Percentiles rank a stretch among this genome's conserved stretches.
Evolutionary conservation across 768 basidiomycete species (phyloP).

Genomic region (Termitomyces sp.): DNA sequence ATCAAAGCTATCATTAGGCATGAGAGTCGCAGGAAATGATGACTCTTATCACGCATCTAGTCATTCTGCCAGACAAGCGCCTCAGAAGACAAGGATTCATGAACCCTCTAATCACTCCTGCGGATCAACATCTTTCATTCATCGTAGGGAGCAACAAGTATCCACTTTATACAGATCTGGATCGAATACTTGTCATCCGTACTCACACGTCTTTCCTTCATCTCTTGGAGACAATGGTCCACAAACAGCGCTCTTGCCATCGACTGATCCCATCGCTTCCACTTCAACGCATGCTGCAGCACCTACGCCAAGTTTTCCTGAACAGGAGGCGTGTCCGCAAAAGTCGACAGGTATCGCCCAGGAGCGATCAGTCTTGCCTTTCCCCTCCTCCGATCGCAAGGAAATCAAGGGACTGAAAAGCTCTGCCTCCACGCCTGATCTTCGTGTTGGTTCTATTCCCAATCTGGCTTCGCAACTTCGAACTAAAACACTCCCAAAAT

Average conservation of each 20-base stretch:
- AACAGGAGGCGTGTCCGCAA: slow-evolving; percentile 16
- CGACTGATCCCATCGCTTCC: slow-evolving; percentile 4
- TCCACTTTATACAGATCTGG: slow-evolving; percentile 13
- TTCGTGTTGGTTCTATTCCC: slow-evolving; percentile 24
- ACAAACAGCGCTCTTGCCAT: slow-evolving; percentile 11
- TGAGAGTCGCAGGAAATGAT: slow-evolving; percentile 8
- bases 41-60: slow-evolving; percentile 50
- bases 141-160: not conserved
- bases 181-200: slow-evolving; percentile 16
- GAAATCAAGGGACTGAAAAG: slow-evolving; percentile 33
- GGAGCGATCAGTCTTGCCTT: not conserved
- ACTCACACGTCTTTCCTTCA: slow-evolving; percentile 19
- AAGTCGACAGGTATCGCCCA: not conserved
- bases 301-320: slow-evolving; percentile 23
- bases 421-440: slow-evolving; percentile 63
- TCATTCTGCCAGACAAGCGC: slow-evolving; percentile 23
- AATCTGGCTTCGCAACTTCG: not conserved
- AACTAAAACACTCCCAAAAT: slow-evolving; percentile 7
- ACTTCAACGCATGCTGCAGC: slow-evolving; percentile 9
- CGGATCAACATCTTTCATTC: not conserved
- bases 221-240: slow-evolving; percentile 5
- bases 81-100: not conserved
- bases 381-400: not conserved
- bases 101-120: slow-evolving; percentile 2
- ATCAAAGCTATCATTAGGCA: slow-evolving; percentile 6